Conservation (phyloP, 306 rosid species). For the Prunus mira region DNA sequence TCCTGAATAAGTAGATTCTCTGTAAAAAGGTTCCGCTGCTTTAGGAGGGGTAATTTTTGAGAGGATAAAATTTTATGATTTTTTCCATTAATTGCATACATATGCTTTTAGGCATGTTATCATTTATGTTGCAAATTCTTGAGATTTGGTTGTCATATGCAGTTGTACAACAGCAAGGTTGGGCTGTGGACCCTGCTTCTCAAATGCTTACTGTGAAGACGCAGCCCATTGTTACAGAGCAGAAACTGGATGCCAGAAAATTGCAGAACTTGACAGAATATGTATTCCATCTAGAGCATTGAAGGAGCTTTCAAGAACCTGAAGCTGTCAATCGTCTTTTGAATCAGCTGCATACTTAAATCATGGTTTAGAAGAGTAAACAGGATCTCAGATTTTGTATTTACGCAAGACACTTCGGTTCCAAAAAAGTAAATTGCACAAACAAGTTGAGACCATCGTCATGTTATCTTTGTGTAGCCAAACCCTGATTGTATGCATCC, state of each 20-base stretch:
- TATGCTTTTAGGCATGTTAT: neutral
- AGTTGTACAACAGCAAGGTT: conserved; percentile 69
- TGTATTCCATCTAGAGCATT: conserved; percentile 87
- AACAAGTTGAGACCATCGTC: too few species aligned
- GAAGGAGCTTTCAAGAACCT: conserved; percentile 17
- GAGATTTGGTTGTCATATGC: conserved; percentile 22
- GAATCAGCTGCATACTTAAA: neutral
- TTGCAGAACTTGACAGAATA: conserved; percentile 91
- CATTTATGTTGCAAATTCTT: neutral
- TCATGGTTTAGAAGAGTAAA: neutral
- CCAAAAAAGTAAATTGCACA: too few species aligned
- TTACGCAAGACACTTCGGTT: neutral
- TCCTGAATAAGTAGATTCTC: neutral
- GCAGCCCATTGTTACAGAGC: conserved; percentile 59
- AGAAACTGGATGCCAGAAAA: conserved; percentile 77
- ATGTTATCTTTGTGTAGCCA: too few species aligned
- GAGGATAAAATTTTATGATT: neutral
- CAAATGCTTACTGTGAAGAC: conserved; percentile 81
- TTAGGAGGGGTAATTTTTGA: neutral
- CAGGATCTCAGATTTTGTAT: neutral
- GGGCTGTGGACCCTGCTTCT: conserved; percentile 71
- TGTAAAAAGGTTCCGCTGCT: neutral
- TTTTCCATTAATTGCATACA: neutral
- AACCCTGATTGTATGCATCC: too few species aligned
- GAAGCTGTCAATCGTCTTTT: conserved; percentile 18